Evolutionary conservation across 2,329 filamentous ascomycete species (phyloP).

Genomic region (Fusarium dimerum): DNA sequence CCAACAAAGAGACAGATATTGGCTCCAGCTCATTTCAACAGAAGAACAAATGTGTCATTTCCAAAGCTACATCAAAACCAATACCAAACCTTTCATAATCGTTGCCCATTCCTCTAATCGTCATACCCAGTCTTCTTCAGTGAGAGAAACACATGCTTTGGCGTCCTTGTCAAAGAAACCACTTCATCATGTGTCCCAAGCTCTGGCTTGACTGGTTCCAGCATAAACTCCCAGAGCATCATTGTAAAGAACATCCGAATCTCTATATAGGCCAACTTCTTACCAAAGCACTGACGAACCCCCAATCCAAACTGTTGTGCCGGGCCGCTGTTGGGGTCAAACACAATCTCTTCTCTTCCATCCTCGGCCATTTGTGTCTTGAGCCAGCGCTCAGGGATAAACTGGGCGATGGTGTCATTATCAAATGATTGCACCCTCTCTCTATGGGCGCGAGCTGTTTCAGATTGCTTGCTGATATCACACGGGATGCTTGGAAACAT

Average conservation of each 20-base stretch:
- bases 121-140: not conserved
- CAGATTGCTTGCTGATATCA: conserved; percentile 13
- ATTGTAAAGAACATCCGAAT: conserved; percentile 11
- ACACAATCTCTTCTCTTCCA: conserved; percentile 6
- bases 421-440: conserved; percentile 19
- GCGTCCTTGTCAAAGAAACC: conserved; percentile 7
- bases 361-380: not conserved
- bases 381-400: conserved; percentile 41
- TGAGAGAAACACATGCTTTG: conserved; percentile 13
- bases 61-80: no score
- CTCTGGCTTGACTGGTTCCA: conserved; percentile 5
- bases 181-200: conserved; percentile 9
- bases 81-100: no score
- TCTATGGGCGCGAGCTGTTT: not conserved
- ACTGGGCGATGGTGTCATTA: conserved; percentile 26
- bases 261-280: conserved; percentile 19
- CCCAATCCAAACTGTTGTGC: conserved; percentile 21
- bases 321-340: conserved; percentile 15
- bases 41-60: no score
- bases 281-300: conserved; percentile 19
- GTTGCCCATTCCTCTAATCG: no score
- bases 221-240: conserved; percentile 9
- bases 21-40: no score
- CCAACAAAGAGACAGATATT: no score
- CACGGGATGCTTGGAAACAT: conserved; percentile 23